Conservation (phyloP, 306 rosid species). For the Astragalus glycyphyllos region DNA sequence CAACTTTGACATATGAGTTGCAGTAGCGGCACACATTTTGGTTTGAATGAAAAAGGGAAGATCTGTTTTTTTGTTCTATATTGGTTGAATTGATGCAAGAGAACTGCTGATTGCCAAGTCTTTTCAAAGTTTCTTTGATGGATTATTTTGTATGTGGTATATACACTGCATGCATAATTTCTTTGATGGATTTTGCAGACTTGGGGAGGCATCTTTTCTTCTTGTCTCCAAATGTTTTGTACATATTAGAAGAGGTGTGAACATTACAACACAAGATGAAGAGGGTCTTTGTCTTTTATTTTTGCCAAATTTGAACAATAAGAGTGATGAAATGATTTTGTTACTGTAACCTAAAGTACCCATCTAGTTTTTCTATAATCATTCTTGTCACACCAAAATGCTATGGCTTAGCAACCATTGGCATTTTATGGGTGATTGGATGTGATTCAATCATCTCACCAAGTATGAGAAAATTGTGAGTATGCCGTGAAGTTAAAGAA, state of each 20-base stretch:
- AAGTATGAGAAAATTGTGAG: neutral
- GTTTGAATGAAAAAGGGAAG: slow-evolving; percentile 57
- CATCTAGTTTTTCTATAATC: slow-evolving; percentile 4
- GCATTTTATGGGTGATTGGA: slow-evolving; percentile 26
- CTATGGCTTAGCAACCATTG: neutral
- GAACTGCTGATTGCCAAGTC: slow-evolving; percentile 61
- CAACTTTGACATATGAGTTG: slow-evolving; percentile 51
- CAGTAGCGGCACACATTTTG: slow-evolving; percentile 55
- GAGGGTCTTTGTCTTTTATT: slow-evolving; percentile 21
- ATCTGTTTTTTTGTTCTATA: slow-evolving; percentile 57
- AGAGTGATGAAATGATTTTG: slow-evolving; percentile 44
- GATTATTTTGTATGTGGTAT: slow-evolving; percentile 45
- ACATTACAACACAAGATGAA: slow-evolving; percentile 39
- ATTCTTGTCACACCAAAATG: slow-evolving; percentile 16
- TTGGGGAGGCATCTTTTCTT: slow-evolving; percentile 55
- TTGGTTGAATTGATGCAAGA: slow-evolving; percentile 46
- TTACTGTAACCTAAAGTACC: slow-evolving; percentile 33
- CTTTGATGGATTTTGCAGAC: slow-evolving; percentile 59
- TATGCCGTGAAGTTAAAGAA: neutral
- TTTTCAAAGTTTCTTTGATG: slow-evolving; percentile 54
- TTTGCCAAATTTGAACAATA: slow-evolving; percentile 62
- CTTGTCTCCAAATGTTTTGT: slow-evolving; percentile 64
- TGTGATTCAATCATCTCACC: slow-evolving; percentile 4
- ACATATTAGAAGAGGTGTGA: slow-evolving; percentile 55
- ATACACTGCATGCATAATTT: slow-evolving; percentile 41